Evolutionary conservation across 1,284 basidiomycete genomes (phyloP).

Genomic region (Microbotryomycetes sp.): DNA sequence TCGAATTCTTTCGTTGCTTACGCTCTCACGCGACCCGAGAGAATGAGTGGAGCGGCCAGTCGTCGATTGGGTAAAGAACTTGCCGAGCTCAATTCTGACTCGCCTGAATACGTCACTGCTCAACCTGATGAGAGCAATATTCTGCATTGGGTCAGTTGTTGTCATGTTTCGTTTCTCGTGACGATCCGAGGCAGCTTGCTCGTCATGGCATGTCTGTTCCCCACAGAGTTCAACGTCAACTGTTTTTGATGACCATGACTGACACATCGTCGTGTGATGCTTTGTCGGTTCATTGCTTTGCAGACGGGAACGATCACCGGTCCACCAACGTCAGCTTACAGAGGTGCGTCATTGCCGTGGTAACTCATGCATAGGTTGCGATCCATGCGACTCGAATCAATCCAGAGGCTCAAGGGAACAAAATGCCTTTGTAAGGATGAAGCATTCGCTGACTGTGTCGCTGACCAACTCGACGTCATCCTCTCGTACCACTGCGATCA

Average conservation of each 20-base stretch:
- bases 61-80: constrained; percentile 29
- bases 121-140: constrained; percentile 29
- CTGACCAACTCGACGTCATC: too few species aligned
- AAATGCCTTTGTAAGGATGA: too few species aligned
- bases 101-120: constrained; percentile 15
- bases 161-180: not conserved
- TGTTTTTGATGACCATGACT: too few species aligned
- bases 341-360: constrained; percentile 9
- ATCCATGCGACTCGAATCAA: too few species aligned
- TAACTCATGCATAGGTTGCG: too few species aligned
- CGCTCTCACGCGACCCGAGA: too few species aligned
- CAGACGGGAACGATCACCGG: constrained; percentile 29
- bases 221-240: too few species aligned
- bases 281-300: not conserved
- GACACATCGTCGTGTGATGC: not conserved
- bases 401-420: too few species aligned
- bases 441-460: too few species aligned
- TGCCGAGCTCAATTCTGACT: constrained; percentile 26
- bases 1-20: not conserved
- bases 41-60: constrained; percentile 14
- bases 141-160: constrained; percentile 30
- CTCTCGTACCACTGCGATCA: too few species aligned
- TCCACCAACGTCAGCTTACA: constrained; percentile 27
- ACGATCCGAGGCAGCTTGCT: not conserved
- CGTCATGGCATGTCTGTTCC: not conserved